Evolutionary conservation across 192 early-diverging fungal genomes (phyloP).

Genomic region (Rhizoclosmatium globosum): DNA sequence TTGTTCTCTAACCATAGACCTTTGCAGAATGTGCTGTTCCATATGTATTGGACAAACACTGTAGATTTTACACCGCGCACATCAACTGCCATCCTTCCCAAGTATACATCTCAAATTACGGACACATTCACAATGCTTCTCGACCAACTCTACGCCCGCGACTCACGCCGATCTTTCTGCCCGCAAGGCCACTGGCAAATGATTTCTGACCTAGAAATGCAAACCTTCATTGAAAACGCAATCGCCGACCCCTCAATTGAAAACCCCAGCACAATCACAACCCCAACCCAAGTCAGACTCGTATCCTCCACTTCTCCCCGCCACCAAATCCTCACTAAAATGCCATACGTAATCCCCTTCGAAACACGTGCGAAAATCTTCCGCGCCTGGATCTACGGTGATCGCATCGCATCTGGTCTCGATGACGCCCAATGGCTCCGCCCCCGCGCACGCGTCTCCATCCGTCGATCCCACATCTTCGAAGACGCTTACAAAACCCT

Average conservation of each 20-base stretch:
- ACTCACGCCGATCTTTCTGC: conserved; percentile 75
- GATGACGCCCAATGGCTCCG: conserved; percentile 39
- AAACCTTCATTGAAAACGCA: conserved; percentile 59
- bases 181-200: conserved; percentile 75
- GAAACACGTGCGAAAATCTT: conserved; percentile 88
- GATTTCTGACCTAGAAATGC: conserved; percentile 63
- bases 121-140: conserved; percentile 66
- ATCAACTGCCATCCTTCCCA: neutral
- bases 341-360: conserved; percentile 94
- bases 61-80: neutral
- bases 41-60: conserved; percentile 71
- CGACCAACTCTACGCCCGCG: conserved; percentile 79
- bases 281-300: neutral
- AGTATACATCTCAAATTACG: conserved; percentile 12
- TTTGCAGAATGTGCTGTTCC: conserved; percentile 76
- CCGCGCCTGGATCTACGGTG: conserved; percentile 76
- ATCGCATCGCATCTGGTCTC: conserved; percentile 57
- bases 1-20: conserved; percentile 15
- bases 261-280: neutral
- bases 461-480: conserved; percentile 83
- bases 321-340: conserved; percentile 72
- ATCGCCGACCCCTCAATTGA: conserved; percentile 50
- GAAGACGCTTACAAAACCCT: conserved; percentile 88
- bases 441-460: conserved; percentile 54
- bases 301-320: conserved; percentile 52